Conservation (phyloP, 2,329 filamentous ascomycete species). For the Capronia americana region DNA sequence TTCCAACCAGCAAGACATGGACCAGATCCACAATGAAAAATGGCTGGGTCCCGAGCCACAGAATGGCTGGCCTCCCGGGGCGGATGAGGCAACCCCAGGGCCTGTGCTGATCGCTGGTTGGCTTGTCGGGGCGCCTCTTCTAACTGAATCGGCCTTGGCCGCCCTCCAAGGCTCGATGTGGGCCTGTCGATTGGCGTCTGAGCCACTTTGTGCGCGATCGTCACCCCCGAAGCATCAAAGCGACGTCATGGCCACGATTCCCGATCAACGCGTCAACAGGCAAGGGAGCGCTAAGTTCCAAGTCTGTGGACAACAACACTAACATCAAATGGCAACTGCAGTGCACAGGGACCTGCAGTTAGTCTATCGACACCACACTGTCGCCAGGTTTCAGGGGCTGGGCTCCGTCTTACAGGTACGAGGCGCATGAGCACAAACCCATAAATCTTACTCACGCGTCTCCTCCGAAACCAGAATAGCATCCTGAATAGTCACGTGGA, state of each 20-base stretch:
- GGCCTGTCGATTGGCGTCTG: conserved; percentile 19
- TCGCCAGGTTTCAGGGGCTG: not conserved
- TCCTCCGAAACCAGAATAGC: conserved; percentile 4
- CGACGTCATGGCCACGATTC: conserved; percentile 21
- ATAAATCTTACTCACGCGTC: conserved; percentile 5
- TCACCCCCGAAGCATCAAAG: not conserved
- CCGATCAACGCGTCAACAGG: not conserved
- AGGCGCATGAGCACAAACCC: not conserved
- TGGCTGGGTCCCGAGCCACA: conserved; percentile 9
- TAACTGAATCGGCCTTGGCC: not conserved
- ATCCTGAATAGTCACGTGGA: not conserved
- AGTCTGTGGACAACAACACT: not conserved
- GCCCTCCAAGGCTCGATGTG: not conserved
- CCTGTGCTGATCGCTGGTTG: conserved; percentile 11
- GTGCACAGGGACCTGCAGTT: not conserved
- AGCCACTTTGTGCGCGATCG: conserved; percentile 27
- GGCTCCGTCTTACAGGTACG: not conserved
- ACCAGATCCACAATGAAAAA: conserved; percentile 11
- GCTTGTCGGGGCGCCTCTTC: not conserved
- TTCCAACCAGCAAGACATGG: conserved; percentile 1
- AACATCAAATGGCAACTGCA: not conserved
- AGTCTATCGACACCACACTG: not conserved
- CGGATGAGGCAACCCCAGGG: conserved; percentile 11
- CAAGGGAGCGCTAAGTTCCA: not conserved
- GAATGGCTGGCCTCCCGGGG: not conserved